Evolutionary conservation across 139 green algal species (phyloP).

Genomic region (Picochlorum sp.): DNA sequence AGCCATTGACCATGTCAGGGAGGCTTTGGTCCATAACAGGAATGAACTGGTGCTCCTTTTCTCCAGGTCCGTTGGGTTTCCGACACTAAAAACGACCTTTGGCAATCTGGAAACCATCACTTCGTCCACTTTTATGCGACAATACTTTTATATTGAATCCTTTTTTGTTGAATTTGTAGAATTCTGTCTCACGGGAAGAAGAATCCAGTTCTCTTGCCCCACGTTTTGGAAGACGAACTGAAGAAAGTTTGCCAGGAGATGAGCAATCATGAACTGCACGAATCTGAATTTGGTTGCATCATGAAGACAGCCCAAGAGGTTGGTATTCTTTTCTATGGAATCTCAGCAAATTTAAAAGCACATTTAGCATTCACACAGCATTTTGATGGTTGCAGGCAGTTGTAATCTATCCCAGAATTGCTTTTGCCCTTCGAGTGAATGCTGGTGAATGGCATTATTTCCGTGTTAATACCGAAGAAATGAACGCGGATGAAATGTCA

Average conservation of each 20-base stretch:
- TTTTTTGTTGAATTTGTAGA: slow-evolving; percentile 1
- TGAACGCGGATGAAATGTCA: slow-evolving; percentile 39
- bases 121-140: too few species aligned
- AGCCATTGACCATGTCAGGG: slow-evolving; percentile 6
- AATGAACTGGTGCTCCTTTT: slow-evolving; percentile 28
- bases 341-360: background rate
- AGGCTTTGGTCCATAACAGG: slow-evolving; percentile 4
- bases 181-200: slow-evolving; percentile 6
- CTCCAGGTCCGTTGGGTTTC: slow-evolving; percentile 8
- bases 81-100: too few species aligned
- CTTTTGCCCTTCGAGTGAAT: slow-evolving; percentile 33
- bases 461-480: slow-evolving; percentile 31
- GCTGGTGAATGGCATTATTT: slow-evolving; percentile 39
- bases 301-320: slow-evolving; percentile 17
- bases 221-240: slow-evolving; percentile 28
- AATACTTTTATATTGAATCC: too few species aligned
- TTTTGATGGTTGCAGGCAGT: slow-evolving; percentile 18
- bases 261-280: slow-evolving; percentile 5
- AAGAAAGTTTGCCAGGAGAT: slow-evolving; percentile 12
- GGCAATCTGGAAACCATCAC: too few species aligned
- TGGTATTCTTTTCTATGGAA: background rate
- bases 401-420: slow-evolving; percentile 26
- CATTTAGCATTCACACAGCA: background rate
- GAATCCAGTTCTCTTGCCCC: slow-evolving; percentile 30
- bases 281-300: slow-evolving; percentile 10